Conservation (phyloP, 2,329 filamentous ascomycete species). For the Monilinia laxa region DNA sequence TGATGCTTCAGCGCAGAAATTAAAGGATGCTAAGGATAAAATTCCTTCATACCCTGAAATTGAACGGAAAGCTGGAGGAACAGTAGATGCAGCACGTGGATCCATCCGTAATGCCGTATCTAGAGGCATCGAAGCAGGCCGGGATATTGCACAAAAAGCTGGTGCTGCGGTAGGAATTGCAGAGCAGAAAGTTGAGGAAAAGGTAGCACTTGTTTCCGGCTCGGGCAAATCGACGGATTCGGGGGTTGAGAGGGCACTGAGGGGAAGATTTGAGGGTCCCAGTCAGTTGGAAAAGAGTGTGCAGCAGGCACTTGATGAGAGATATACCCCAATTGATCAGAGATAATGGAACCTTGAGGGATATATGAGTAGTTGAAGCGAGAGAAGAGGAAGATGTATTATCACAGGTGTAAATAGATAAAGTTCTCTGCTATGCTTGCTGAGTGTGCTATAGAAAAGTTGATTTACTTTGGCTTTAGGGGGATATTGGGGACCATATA, state of each 20-base stretch:
- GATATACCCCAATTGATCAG: conserved; percentile 51
- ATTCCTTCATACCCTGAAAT: conserved; percentile 34
- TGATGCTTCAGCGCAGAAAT: conserved; percentile 31
- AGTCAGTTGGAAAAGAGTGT: conserved; percentile 49
- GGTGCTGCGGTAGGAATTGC: conserved; percentile 42
- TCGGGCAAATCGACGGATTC: conserved; percentile 30
- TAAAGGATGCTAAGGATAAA: conserved; percentile 31
- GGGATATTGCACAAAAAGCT: conserved; percentile 44
- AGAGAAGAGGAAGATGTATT: neutral
- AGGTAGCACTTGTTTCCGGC: conserved; percentile 23
- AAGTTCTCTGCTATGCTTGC: conserved; percentile 23
- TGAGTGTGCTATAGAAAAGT: conserved; percentile 25
- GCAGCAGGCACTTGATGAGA: conserved; percentile 54
- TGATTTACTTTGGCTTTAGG: conserved; percentile 5
- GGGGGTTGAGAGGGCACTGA: conserved; percentile 49
- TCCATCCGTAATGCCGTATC: conserved; percentile 42
- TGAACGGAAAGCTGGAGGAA: conserved; percentile 36
- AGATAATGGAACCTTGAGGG: conserved; percentile 42
- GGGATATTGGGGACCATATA: neutral
- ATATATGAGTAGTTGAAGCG: conserved; percentile 34
- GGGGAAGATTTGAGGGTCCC: conserved; percentile 52
- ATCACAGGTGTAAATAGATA: conserved; percentile 24
- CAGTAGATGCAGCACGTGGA: conserved; percentile 44
- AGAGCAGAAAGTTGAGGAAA: conserved; percentile 42
- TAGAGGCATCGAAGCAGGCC: conserved; percentile 40